These are phyloP conservation scores for Rubia peregrina DNA, from an alignment of 305 asterid genomes.

Conservation along the genomic window DNA sequence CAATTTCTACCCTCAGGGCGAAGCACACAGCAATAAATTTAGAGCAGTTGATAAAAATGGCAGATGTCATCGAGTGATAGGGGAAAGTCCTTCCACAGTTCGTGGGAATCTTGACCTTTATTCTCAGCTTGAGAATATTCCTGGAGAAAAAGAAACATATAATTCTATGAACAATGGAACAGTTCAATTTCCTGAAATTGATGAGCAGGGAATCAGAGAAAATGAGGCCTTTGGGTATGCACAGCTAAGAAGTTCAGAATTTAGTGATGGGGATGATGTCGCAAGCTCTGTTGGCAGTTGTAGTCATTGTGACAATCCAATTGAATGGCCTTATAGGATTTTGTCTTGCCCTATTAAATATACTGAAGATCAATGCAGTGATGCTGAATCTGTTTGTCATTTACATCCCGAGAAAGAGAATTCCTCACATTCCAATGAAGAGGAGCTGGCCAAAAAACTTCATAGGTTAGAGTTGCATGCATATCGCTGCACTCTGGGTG, in stretches of 20 bases:
- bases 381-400: slow-evolving; percentile 31
- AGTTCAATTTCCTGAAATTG: slow-evolving; percentile 14
- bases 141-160: slow-evolving; percentile 8
- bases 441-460: slow-evolving; percentile 26
- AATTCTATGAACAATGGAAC: slow-evolving; percentile 6
- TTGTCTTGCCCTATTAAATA: slow-evolving; percentile 11
- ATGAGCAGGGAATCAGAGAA: slow-evolving; percentile 15
- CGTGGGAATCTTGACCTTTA: slow-evolving; percentile 17
- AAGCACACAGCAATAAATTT: slow-evolving; percentile 18
- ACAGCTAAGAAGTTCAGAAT: slow-evolving; percentile 10
- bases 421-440: slow-evolving; percentile 9
- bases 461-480: slow-evolving; percentile 48
- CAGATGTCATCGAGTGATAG: slow-evolving; percentile 15
- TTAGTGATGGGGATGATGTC: slow-evolving; percentile 13
- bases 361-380: slow-evolving; percentile 28
- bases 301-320: slow-evolving; percentile 12
- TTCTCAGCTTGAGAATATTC: slow-evolving; percentile 9
- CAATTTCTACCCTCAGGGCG: slow-evolving; percentile 12
- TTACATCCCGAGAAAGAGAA: slow-evolving; percentile 16
- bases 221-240: slow-evolving; percentile 10
- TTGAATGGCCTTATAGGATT: slow-evolving; percentile 17
- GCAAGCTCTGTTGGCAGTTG: slow-evolving; percentile 32
- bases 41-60: slow-evolving; percentile 22
- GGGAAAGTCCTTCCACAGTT: slow-evolving; percentile 6
- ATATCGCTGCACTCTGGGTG: slow-evolving; percentile 40